A percentile compares a stretch with the other conserved stretches of the same genome.
Evolutionary conservation across 495 filamentous ascomycete genomes (phyloP).

Genomic region (Hyaloscypha finlandica): DNA sequence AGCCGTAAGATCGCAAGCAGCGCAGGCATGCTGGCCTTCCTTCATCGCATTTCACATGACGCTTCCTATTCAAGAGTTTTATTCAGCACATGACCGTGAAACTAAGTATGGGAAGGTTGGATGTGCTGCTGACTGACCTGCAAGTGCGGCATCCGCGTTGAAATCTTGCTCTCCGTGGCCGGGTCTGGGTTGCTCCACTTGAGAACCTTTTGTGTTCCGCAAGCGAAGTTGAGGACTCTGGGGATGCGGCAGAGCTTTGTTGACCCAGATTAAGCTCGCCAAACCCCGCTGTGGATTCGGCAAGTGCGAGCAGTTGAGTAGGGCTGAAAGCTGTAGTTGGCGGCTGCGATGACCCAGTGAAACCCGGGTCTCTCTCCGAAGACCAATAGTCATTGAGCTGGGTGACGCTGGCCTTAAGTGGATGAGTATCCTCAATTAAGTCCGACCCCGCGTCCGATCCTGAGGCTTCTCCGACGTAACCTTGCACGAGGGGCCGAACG

Average conservation of each 20-base stretch:
- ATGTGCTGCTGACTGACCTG: not conserved
- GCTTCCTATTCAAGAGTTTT: not conserved
- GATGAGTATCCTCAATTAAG: not conserved
- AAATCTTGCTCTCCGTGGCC: not conserved
- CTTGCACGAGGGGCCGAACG: not conserved
- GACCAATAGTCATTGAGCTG: not conserved
- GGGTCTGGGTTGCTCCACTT: not conserved
- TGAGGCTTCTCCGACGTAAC: not conserved
- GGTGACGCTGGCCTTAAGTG: not conserved
- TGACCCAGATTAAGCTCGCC: not conserved
- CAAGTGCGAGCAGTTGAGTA: not conserved
- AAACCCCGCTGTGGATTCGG: not conserved
- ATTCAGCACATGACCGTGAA: not conserved
- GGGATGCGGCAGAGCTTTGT: not conserved
- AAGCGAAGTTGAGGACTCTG: not conserved
- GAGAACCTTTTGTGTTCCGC: not conserved
- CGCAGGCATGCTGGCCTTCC: not conserved
- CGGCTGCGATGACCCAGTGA: not conserved
- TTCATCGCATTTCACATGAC: slow-evolving; percentile 12
- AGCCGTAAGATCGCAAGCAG: not conserved
- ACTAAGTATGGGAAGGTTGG: not conserved
- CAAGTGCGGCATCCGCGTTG: slow-evolving; percentile 6
- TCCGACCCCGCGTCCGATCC: not conserved
- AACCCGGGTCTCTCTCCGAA: not conserved
- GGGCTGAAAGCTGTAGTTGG: not conserved